Percentiles rank a stretch among this genome's conserved stretches.
These are phyloP conservation scores for Hemerocallis citrina DNA, from an alignment of 106 monocot genomes.

Conservation along the genomic window DNA sequence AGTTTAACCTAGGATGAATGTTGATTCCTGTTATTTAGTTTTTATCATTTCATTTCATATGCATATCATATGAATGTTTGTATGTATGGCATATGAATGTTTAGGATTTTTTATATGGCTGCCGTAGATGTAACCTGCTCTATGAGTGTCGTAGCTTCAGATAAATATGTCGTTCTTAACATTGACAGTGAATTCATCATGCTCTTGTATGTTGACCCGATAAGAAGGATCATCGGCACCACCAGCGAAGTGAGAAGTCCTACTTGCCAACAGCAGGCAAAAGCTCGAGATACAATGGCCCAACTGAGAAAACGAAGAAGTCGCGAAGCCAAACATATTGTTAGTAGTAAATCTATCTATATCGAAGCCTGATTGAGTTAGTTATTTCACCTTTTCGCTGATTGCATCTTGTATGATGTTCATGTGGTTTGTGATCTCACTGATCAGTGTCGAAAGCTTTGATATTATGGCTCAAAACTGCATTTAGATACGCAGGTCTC, in stretches of 20 bases:
- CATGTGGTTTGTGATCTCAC: conserved; percentile 30
- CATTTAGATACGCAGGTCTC: conserved; percentile 24
- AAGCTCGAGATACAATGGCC: conserved; percentile 37
- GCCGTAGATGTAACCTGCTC: conserved; percentile 25
- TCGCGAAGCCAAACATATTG: too few species aligned
- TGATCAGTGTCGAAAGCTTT: conserved; percentile 33
- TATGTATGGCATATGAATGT: too few species aligned
- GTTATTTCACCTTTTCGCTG: conserved; percentile 30
- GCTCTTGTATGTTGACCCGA: conserved; percentile 33
- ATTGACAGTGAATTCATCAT: conserved; percentile 25
- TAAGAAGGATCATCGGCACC: conserved; percentile 22
- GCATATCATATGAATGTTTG: too few species aligned
- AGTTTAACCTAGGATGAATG: too few species aligned
- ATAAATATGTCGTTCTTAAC: conserved; percentile 11
- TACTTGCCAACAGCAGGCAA: conserved; percentile 27
- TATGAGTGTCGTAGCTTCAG: conserved; percentile 25
- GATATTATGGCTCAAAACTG: conserved; percentile 37
- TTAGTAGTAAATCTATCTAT: too few species aligned
- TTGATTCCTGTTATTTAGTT: too few species aligned
- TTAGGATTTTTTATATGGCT: too few species aligned
- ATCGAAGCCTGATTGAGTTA: not conserved
- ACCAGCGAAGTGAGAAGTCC: conserved; percentile 19
- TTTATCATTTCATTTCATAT: too few species aligned
- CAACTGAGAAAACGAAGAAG: conserved; percentile 18
- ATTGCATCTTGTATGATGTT: conserved; percentile 50